Evolutionary conservation across 2,329 filamentous ascomycete species (phyloP).

Genomic region (Chaetomium strumarium): DNA sequence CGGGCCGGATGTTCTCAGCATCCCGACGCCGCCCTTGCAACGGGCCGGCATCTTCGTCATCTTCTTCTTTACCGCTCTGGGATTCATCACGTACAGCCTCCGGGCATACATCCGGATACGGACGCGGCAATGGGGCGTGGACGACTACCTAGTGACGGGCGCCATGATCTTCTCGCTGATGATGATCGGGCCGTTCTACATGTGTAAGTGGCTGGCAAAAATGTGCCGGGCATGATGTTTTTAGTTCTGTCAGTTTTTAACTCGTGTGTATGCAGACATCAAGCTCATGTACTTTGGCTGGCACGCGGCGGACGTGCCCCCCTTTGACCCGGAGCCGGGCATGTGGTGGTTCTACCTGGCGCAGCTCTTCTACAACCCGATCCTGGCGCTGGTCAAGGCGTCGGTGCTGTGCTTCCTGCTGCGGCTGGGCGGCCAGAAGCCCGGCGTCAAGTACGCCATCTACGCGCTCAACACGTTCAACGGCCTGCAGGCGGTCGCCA

Average conservation of each 20-base stretch:
- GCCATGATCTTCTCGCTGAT: conserved; percentile 25
- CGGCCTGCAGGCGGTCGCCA: conserved; percentile 25
- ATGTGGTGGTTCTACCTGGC: conserved; percentile 28
- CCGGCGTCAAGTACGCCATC: conserved; percentile 23
- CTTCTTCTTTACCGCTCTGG: conserved; percentile 25
- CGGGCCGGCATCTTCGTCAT: conserved; percentile 21
- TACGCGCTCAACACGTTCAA: conserved; percentile 27
- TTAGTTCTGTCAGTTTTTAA: not conserved
- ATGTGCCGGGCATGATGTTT: conserved; percentile 5
- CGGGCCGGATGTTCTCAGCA: conserved; percentile 9
- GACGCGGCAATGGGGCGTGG: conserved; percentile 23
- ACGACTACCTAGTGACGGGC: conserved; percentile 24
- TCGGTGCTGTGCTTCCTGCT: conserved; percentile 30
- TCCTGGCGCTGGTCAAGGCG: conserved; percentile 30
- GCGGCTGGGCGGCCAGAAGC: conserved; percentile 27
- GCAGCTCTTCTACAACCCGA: conserved; percentile 32
- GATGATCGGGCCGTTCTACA: conserved; percentile 19
- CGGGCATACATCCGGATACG: conserved; percentile 19
- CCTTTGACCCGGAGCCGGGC: conserved; percentile 18
- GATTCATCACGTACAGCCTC: conserved; percentile 20
- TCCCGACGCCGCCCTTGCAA: conserved; percentile 18
- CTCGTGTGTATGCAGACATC: conserved; percentile 10
- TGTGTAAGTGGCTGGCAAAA: conserved; percentile 10
- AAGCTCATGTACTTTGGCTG: conserved; percentile 27
- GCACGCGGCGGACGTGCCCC: conserved; percentile 16